Conservation (phyloP, 2,329 filamentous ascomycete species). For the Cytospora piceae region DNA sequence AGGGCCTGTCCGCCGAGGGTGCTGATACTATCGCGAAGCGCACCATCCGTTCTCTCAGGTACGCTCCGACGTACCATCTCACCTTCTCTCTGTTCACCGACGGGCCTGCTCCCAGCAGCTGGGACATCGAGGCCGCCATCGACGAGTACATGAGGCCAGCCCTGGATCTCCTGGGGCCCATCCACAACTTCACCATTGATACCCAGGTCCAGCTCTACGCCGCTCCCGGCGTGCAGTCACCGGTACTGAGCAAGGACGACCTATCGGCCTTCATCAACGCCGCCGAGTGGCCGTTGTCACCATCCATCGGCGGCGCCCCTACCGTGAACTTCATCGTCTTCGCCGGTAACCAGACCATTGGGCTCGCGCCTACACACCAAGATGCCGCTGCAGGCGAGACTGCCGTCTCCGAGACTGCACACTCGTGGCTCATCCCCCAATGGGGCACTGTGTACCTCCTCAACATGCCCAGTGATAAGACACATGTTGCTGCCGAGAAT, state of each 20-base stretch:
- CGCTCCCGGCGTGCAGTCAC: constrained; percentile 62
- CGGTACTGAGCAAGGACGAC: constrained; percentile 79
- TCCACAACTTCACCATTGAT: constrained; percentile 95
- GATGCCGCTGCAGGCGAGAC: constrained; percentile 34
- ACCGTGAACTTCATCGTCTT: constrained; percentile 97
- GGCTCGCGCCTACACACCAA: constrained; percentile 34
- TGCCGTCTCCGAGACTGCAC: constrained; percentile 53
- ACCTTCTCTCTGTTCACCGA: constrained; percentile 95
- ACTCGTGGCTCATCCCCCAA: constrained; percentile 89
- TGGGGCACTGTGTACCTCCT: constrained; percentile 80
- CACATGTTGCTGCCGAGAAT: constrained; percentile 63
- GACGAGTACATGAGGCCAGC: constrained; percentile 81
- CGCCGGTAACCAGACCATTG: constrained; percentile 77
- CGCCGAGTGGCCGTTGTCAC: constrained; percentile 94
- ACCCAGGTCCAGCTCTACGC: constrained; percentile 96
- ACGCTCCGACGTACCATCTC: constrained; percentile 90
- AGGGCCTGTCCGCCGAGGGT: constrained; percentile 53
- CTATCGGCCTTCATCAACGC: constrained; percentile 95
- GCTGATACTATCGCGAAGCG: constrained; percentile 66
- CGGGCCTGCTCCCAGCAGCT: constrained; percentile 76
- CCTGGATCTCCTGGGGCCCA: constrained; percentile 75
- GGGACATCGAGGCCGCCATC: constrained; percentile 86
- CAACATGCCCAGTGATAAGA: constrained; percentile 45
- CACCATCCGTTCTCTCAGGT: constrained; percentile 84
- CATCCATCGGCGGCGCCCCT: constrained; percentile 88